Evolutionary conservation across 1,284 basidiomycete genomes (phyloP).

Genomic region (Cutaneotrichosporon mucoides): DNA sequence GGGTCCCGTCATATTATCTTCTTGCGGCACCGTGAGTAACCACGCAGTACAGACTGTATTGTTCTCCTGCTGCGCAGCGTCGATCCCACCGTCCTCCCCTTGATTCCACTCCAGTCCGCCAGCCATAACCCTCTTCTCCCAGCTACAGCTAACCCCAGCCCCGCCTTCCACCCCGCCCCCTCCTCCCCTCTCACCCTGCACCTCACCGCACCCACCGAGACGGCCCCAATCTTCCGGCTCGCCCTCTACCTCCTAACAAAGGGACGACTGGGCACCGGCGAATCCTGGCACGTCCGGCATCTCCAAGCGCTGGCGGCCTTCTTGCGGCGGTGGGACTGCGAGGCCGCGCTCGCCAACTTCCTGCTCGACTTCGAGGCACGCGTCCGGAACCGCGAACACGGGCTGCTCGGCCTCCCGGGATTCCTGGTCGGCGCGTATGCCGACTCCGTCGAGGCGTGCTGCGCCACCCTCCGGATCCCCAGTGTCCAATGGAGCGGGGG

Average conservation of each 20-base stretch:
- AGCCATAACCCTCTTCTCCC: background rate
- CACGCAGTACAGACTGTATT: background rate
- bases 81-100: no score
- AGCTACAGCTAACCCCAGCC: background rate
- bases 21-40: background rate
- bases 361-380: background rate
- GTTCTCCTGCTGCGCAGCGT: no score
- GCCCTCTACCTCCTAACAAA: background rate
- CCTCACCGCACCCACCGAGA: background rate
- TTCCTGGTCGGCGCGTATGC: background rate
- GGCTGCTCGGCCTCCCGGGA: background rate
- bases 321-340: background rate
- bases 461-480: background rate
- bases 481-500: background rate
- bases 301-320: background rate
- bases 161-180: background rate
- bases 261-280: background rate
- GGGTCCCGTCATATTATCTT: constrained; percentile 10
- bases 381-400: background rate
- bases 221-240: background rate
- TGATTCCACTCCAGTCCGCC: no score
- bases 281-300: background rate
- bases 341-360: background rate
- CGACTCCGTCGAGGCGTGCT: background rate
- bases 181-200: background rate